Base-by-base conservation (phyloP, 768 basidiomycete species). In the Trametes gibbosa region DNA sequence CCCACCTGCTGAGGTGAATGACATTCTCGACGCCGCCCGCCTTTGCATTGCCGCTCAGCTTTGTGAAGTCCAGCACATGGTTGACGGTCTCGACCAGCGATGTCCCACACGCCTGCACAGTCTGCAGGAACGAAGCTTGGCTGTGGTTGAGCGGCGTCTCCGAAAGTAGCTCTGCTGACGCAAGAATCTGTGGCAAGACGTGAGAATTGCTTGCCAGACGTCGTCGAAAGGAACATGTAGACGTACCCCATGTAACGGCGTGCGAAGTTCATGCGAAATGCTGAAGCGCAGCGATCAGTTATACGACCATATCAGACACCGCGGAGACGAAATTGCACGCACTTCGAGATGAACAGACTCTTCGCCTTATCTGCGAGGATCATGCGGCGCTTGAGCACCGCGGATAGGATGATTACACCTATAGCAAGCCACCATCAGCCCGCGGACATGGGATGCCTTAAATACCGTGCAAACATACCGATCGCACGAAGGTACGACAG, bases 81-180 rank as follows among this genome's bases (percentile, higher is more conserved):
- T 97, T 97, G 49, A 98, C 94, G 0, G 95, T 96, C 76, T 98
- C 95, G 41, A 95, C 92, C 1, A 98, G 81, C 0, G 92, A 93
- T n/a, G 89, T 95, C 14, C 94, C 95, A 68, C 95, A 97, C 6
- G 92, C 94, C 70, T 95, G 90, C 1, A 97, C 91, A 0, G 95
- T 97, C 68, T 94, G 90, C 50, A 97, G 75, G 76, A 94, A 96
- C 0, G 94, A 92, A 10, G 77, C 70, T 71, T 98, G 95, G 13
- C 86, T 85, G 47, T 89, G 85, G 67, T 85, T 89, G 32, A 98
- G 76, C n/a, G 80, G 68, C 13, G 90, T 96, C 46, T 96, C 95
- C 47, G 83, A 81, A 23, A 98, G 78, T n/a, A 98, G 76, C 67
- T 98, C 95, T 12, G 93, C 93, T 3, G 94, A 91, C 3, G 94